Base-by-base conservation (phyloP, 2,329 filamentous ascomycete genomes). In the Beauveria varroae region DNA sequence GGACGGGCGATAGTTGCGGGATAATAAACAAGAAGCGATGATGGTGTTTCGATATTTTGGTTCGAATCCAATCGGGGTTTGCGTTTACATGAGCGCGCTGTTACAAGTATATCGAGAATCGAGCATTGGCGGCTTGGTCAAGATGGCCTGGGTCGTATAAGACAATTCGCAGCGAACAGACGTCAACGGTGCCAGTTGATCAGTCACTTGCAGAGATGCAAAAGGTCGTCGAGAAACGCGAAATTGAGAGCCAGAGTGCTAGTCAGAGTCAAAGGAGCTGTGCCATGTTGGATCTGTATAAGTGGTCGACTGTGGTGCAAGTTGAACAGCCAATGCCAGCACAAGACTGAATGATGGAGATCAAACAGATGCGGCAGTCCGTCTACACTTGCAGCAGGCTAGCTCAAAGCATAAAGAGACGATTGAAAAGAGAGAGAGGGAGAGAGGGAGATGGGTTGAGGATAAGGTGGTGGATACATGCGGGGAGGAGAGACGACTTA, bases 401-500 rank as follows among this genome's bases (percentile, higher is more conserved):
- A 12, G 22, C 55, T 44, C n/a, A 22, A 51, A 55, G 53, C 18
- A 30, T 28, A 16, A 7, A 18, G 16, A 41, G 12, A 53, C 12
- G 50, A n/a, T 14, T 41, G 53, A 30, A 50, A 14, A 43, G 44
- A 16, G 30, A 41, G 10, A 41, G 14, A 37, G 24, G 14, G 47
- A 51, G 43, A 54, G 50, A 55, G 40, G 12, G 26, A 44, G 37
- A 47, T 26, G 34, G 41, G 28, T 40, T 41, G 57, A 60, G 50
- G 41, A 54, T 47, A 54, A 9, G 53, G 51, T 55, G 58, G 58
- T 61, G 58, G 58, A 24, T 61, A 61, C 58, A 61, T 61, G 58
- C 58, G 58, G 58, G 58, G 58, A 61, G 58, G 51, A 24, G 22
- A 55, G 58, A 43, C 43, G 58, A 61, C 58, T 61, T 61, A 61